Conservation (phyloP, 2,329 filamentous ascomycete species). For the Cylindrodendrum hubeiense region DNA sequence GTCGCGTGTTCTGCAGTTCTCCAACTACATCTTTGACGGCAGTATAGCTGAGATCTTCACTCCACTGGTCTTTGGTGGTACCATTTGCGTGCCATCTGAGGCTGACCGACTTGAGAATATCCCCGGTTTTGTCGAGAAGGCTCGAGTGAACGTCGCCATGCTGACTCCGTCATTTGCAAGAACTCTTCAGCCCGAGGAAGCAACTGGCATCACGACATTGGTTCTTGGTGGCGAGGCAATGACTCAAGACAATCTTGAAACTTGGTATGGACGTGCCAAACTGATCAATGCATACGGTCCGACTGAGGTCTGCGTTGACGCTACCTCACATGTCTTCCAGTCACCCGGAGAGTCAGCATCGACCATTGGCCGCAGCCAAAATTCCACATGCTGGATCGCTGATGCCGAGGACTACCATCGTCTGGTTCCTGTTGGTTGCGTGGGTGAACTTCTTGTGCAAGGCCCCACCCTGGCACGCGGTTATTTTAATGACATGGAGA, state of each 20-base stretch:
- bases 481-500: constrained; percentile 36
- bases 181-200: constrained; percentile 29
- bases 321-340: constrained; percentile 13
- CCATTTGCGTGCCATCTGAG: constrained; percentile 40
- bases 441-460: constrained; percentile 35
- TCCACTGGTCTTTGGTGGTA: constrained; percentile 27
- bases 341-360: background rate
- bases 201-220: constrained; percentile 17
- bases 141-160: constrained; percentile 32
- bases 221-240: constrained; percentile 40
- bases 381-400: constrained; percentile 35
- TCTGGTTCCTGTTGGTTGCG: constrained; percentile 30
- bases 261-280: constrained; percentile 30
- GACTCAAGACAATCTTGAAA: constrained; percentile 23
- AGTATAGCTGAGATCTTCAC: constrained; percentile 36
- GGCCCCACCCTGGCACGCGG: constrained; percentile 39
- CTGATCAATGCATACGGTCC: constrained; percentile 42
- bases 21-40: constrained; percentile 40
- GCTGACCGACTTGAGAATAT: constrained; percentile 32
- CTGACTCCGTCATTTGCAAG: constrained; percentile 41
- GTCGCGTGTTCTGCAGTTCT: constrained; percentile 36
- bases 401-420: constrained; percentile 32
- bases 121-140: constrained; percentile 21
- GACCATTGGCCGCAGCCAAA: constrained; percentile 27
- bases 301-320: constrained; percentile 34